Evolutionary conservation across 352 stramenopile species (phyloP).

Genomic region (Peronospora belbahrii): DNA sequence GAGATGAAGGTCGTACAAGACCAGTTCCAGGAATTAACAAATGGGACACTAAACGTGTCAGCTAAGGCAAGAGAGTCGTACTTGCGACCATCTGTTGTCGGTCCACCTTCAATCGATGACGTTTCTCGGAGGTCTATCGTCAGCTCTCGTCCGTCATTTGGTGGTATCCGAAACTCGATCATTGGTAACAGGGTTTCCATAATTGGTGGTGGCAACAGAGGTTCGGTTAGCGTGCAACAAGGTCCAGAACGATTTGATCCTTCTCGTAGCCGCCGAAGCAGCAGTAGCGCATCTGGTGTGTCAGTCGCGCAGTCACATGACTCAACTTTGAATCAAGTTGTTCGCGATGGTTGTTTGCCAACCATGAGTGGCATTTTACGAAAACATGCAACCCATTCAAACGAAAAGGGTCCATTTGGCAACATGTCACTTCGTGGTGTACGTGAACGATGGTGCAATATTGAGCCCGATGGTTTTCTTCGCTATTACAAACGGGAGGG

Average conservation of each 20-base stretch:
- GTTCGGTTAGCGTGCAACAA: conserved; percentile 9
- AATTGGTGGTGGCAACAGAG: not conserved
- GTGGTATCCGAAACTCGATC: conserved; percentile 19
- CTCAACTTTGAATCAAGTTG: conserved; percentile 41
- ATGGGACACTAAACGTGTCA: conserved; percentile 25
- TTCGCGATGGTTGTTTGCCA: conserved; percentile 28
- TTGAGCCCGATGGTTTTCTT: conserved; percentile 55
- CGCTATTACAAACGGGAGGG: conserved; percentile 77
- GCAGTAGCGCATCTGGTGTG: conserved; percentile 47
- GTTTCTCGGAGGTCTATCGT: conserved; percentile 15
- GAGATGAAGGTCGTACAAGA: conserved; percentile 71
- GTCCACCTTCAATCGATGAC: conserved; percentile 18
- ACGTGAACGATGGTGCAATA: conserved; percentile 64
- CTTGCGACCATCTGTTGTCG: conserved; percentile 28
- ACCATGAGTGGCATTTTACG: conserved; percentile 46
- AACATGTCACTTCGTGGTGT: conserved; percentile 75
- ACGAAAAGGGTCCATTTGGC: conserved; percentile 67
- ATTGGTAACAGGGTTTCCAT: conserved; percentile 19
- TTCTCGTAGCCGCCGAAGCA: conserved; percentile 28
- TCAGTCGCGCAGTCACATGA: conserved; percentile 46
- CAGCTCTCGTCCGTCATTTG: conserved; percentile 32
- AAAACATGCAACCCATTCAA: conserved; percentile 73
- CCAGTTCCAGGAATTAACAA: conserved; percentile 34
- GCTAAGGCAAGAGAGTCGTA: conserved; percentile 19
- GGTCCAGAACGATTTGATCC: conserved; percentile 30